These are phyloP conservation scores for Aureobasidium lini DNA, from an alignment of 2,329 filamentous ascomycete genomes.

Conservation along the genomic window DNA sequence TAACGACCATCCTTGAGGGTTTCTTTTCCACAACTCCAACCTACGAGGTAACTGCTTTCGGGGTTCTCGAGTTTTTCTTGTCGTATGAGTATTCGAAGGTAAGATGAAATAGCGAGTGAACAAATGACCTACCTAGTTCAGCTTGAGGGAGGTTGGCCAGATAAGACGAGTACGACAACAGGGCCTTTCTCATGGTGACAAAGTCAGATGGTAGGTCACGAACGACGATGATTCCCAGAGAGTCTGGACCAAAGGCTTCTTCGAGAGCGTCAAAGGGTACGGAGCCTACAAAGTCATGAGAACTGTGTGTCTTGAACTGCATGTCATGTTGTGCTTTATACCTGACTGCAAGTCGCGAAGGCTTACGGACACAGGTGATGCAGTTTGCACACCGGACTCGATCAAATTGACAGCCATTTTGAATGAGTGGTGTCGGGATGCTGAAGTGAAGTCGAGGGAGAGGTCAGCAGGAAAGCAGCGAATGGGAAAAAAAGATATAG, in stretches of 20 bases:
- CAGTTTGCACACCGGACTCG: slow-evolving; percentile 12
- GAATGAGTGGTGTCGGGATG: background rate
- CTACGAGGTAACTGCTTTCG: slow-evolving; percentile 52
- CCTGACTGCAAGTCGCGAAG: slow-evolving; percentile 30
- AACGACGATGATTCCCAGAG: slow-evolving; percentile 88
- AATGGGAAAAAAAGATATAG: background rate
- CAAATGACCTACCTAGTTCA: slow-evolving; percentile 55
- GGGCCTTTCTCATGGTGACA: slow-evolving; percentile 58
- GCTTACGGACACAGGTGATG: slow-evolving; percentile 38
- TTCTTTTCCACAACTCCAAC: slow-evolving; percentile 78
- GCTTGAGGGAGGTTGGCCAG: slow-evolving; percentile 69
- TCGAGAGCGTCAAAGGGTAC: slow-evolving; percentile 63
- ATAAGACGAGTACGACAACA: slow-evolving; percentile 83
- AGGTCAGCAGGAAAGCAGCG: background rate
- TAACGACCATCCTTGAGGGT: slow-evolving; percentile 69
- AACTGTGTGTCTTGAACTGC: slow-evolving; percentile 20
- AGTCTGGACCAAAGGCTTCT: slow-evolving; percentile 81
- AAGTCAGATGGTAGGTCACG: slow-evolving; percentile 73
- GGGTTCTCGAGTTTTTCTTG: slow-evolving; percentile 41
- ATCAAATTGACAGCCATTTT: slow-evolving; percentile 16
- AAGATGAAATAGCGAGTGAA: background rate
- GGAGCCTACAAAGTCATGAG: slow-evolving; percentile 41
- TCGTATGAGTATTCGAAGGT: background rate
- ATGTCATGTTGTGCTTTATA: background rate
- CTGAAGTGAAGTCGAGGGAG: background rate